Percentiles rank a stretch among this genome's conserved stretches.
Evolutionary conservation across 352 stramenopile genomes (phyloP).

Genomic region (Phytophthora pini): DNA sequence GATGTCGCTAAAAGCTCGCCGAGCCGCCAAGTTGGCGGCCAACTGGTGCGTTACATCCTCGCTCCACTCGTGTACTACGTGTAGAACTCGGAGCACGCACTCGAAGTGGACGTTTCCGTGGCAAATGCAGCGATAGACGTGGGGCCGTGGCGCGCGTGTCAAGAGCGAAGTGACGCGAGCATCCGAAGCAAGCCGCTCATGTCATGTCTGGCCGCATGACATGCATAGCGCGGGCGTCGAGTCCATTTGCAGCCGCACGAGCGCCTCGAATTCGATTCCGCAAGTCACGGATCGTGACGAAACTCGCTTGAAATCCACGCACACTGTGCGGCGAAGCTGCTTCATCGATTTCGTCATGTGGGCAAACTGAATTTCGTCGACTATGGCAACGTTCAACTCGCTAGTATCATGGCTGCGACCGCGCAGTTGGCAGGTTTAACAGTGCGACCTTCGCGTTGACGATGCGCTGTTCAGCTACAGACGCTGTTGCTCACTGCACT

Average conservation of each 20-base stretch:
- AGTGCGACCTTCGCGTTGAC: not conserved
- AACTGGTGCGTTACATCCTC: constrained; percentile 10
- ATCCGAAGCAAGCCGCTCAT: not conserved
- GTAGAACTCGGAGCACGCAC: not conserved
- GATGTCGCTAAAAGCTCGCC: constrained; percentile 18
- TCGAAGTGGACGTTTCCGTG: constrained; percentile 1
- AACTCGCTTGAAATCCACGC: too few relatives aligned
- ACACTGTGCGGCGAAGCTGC: too few relatives aligned
- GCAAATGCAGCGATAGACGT: constrained; percentile 11
- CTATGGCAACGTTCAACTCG: constrained; percentile 2
- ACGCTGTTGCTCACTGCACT: too few relatives aligned
- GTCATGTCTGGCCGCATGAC: constrained; percentile 6
- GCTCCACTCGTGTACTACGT: too few relatives aligned
- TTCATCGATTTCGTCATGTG: too few relatives aligned
- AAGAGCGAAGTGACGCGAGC: constrained; percentile 16
- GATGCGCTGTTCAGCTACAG: not conserved
- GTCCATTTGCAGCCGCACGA: too few relatives aligned
- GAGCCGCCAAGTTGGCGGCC: not conserved
- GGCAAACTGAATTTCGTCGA: not conserved
- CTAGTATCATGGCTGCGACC: not conserved
- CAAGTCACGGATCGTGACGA: not conserved
- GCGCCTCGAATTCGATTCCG: not conserved
- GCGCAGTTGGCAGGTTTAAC: not conserved
- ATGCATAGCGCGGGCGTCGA: constrained; percentile 10
- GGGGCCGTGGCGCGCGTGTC: constrained; percentile 9